Conservation (phyloP, 352 stramenopile genomes). For the Pythium phragmiticola region DNA sequence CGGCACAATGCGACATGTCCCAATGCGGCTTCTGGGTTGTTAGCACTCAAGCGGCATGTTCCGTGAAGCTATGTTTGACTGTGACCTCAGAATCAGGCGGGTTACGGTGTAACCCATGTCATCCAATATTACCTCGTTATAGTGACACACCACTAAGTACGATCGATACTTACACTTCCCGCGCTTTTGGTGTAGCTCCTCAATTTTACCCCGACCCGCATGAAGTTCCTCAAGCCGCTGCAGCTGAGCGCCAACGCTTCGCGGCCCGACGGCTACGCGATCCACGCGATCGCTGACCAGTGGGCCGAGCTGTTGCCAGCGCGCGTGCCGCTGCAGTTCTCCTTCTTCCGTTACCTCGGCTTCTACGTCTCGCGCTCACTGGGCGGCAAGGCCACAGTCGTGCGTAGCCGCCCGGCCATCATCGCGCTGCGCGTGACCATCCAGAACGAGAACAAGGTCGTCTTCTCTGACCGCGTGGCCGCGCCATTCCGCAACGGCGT, state of each 20-base stretch:
- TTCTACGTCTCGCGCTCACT: slow-evolving; percentile 71
- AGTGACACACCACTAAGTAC: background rate
- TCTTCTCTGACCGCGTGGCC: slow-evolving; percentile 58
- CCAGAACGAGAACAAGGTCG: slow-evolving; percentile 74
- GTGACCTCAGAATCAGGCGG: background rate
- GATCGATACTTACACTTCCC: slow-evolving; percentile 14
- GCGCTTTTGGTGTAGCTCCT: slow-evolving; percentile 12
- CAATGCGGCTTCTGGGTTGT: background rate
- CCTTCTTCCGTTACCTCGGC: slow-evolving; percentile 77
- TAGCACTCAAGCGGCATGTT: background rate
- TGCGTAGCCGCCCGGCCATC: slow-evolving; percentile 48
- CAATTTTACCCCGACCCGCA: slow-evolving; percentile 7
- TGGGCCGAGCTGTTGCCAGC: slow-evolving; percentile 70
- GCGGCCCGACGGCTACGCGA: slow-evolving; percentile 54
- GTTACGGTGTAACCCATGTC: slow-evolving; percentile 15
- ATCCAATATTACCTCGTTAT: slow-evolving; percentile 2
- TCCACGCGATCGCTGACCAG: slow-evolving; percentile 67
- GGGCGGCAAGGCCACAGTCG: slow-evolving; percentile 60
- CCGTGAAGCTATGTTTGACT: background rate
- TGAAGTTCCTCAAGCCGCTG: slow-evolving; percentile 78
- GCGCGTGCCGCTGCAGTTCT: slow-evolving; percentile 69
- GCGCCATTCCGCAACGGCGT: slow-evolving; percentile 71
- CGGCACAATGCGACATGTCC: slow-evolving; percentile 13
- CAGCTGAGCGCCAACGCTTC: slow-evolving; percentile 39
- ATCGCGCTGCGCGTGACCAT: slow-evolving; percentile 66